Conservation (phyloP, 192 early-diverging fungal genomes). For the Jimgerdemannia lactiflua region DNA sequence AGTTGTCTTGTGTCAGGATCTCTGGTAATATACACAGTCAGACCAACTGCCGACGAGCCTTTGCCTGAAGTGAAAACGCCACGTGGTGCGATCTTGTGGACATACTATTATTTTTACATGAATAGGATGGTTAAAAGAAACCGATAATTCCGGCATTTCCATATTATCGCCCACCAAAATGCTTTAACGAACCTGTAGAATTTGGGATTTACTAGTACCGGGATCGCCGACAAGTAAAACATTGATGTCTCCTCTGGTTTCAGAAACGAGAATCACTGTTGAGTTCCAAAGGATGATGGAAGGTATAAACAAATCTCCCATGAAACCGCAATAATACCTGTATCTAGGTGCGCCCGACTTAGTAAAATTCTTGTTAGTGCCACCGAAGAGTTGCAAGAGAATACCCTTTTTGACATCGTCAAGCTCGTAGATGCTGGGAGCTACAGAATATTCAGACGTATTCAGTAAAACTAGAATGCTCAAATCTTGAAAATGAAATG, state of each 20-base stretch:
- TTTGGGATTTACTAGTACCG: conserved; percentile 96
- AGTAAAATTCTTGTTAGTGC: conserved; percentile 79
- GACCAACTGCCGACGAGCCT: conserved; percentile 92
- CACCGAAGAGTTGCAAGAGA: conserved; percentile 94
- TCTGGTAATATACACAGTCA: conserved; percentile 92
- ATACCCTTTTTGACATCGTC: conserved; percentile 99
- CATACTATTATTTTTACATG: conserved; percentile 60
- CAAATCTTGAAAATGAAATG: background rate
- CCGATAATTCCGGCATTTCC: no score
- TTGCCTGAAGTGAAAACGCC: conserved; percentile 97
- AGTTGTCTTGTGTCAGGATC: conserved; percentile 94
- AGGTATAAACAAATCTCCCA: no score
- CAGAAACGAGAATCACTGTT: no score
- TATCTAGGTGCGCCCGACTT: conserved; percentile 60
- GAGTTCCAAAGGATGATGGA: no score
- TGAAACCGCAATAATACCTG: conserved; percentile 17
- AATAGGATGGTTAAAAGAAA: no score
- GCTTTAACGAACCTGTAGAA: conserved; percentile 60
- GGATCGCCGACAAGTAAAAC: conserved; percentile 99
- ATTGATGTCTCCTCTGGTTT: conserved; percentile 83
- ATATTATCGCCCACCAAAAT: background rate
- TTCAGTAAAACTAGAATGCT: conserved; percentile 4
- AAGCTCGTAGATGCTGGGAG: conserved; percentile 93
- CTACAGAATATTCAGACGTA: no score
- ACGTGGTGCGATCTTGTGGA: conserved; percentile 91